Evolutionary conservation across 2,329 filamentous ascomycete genomes (phyloP), one percentile per base, ranked within the genome.

Genomic region (Aspergillus fumigatus): DNA sequence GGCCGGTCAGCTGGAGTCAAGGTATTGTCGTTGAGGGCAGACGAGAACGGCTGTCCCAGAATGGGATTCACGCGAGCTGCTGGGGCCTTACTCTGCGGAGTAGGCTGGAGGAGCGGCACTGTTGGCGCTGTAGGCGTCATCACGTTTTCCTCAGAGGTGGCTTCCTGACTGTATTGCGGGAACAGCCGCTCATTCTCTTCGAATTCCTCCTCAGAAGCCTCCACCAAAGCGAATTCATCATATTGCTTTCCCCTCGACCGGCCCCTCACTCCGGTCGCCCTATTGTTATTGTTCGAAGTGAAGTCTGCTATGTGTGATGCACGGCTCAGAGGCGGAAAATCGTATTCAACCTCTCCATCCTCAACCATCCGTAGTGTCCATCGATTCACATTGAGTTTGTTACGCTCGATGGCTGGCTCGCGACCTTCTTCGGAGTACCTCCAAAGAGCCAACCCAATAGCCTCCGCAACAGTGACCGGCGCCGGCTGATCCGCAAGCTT

Each of bases 321-420:
- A 35, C 84, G 77, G 9, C 76, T 79, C 32, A 88, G 71, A 0
- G 84, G 78, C 5, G 84, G 84, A 60, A 88, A 88, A 64, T 88
- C 85, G 64, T 83, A 84, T 57, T 88, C 85, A 2, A 88, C 82
- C 64, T 88, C 85, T 5, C 83, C 85, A 62, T 87, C 85, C 62
- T 88, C 85, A 8, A 86, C 83, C 80, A 88, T 87, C n/a, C 85
- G 79, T 53, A 88, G 71, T 26, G 83, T 82, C 85, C 85, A 88
- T 57, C 79, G 76, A 62, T 87, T 87, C 57, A 87, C 81, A 54
- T 82, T 84, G 53, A 81, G 71, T 60, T 84, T 82, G 26, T 77
- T 75, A 1, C 72, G 71, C 6, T 77, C 72, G 9, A 87, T 72
- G 1, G 77, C 61, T 8, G 84, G 84, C 55, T 84, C 77, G 10